These are phyloP conservation scores for Umbelopsis sp. DNA, from an alignment of 192 early-diverging fungal species.

Conservation along the genomic window DNA sequence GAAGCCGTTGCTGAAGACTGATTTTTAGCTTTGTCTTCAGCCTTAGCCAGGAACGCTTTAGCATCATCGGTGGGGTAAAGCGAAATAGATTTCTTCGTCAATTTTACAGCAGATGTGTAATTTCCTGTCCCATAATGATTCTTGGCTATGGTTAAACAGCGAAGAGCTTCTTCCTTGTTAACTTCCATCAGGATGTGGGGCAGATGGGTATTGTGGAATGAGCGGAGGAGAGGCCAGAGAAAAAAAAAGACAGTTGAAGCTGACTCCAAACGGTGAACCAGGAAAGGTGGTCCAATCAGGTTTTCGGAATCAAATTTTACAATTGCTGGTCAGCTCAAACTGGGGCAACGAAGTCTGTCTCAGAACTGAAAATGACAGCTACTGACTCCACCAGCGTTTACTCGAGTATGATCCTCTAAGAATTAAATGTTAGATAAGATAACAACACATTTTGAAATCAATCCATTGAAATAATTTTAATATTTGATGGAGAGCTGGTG, in stretches of 20 bases:
- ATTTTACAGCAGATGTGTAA: constrained; percentile 70
- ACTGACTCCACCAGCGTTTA: no score
- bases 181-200: constrained; percentile 57
- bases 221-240: constrained; percentile 5
- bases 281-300: constrained; percentile 9
- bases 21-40: constrained; percentile 25
- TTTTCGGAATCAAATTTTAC: background rate
- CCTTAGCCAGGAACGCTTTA: constrained; percentile 54
- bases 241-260: background rate
- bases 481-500: no score
- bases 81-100: constrained; percentile 79
- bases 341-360: no score
- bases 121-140: constrained; percentile 67
- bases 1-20: constrained; percentile 30
- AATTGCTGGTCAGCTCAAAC: background rate
- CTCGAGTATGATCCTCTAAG: no score
- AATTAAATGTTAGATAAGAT: no score
- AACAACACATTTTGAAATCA: no score
- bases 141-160: constrained; percentile 79
- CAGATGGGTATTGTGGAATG: constrained; percentile 6
- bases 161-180: constrained; percentile 87
- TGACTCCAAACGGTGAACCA: background rate
- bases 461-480: no score
- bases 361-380: no score
- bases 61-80: constrained; percentile 77